Evolutionary conservation across 2,329 filamentous ascomycete species (phyloP).

Genomic region (Aspergillus melleus): DNA sequence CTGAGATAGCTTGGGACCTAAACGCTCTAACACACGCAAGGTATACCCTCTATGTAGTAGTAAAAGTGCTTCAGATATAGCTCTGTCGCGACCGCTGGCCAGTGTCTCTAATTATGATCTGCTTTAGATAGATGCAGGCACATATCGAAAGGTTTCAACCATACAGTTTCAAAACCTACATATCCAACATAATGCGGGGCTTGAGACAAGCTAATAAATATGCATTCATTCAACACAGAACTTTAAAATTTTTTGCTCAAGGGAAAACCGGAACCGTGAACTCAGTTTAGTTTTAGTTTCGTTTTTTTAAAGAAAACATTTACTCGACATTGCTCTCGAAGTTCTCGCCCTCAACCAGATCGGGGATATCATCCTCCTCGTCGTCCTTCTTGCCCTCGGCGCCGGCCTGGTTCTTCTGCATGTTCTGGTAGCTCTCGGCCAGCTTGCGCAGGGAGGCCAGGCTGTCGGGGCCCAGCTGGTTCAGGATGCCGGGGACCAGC

Average conservation of each 20-base stretch:
- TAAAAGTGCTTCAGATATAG: too few relatives aligned
- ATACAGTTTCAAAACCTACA: too few relatives aligned
- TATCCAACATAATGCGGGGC: too few relatives aligned
- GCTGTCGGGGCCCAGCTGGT: constrained; percentile 98
- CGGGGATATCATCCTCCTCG: constrained; percentile 85
- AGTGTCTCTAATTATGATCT: too few relatives aligned
- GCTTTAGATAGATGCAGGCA: too few relatives aligned
- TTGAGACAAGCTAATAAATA: too few relatives aligned
- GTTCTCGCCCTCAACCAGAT: constrained; percentile 94
- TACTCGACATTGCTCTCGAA: constrained; percentile 99
- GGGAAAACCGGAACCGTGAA: neutral
- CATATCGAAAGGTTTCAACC: too few relatives aligned
- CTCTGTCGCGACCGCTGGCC: too few relatives aligned
- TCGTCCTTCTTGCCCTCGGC: constrained; percentile 75
- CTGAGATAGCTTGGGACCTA: too few relatives aligned
- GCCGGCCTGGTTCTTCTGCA: constrained; percentile 89
- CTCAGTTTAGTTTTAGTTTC: too few relatives aligned
- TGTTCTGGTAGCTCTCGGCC: constrained; percentile 98
- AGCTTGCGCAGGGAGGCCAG: constrained; percentile 97
- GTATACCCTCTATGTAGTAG: too few relatives aligned
- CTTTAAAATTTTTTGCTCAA: neutral
- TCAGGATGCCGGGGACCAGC: constrained; percentile 97
- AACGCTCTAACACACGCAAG: too few relatives aligned
- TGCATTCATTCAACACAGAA: neutral
- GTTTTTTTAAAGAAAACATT: constrained; percentile 21